Evolutionary conservation across 441 rosid species (phyloP).

Genomic region (Viola pubescens): DNA sequence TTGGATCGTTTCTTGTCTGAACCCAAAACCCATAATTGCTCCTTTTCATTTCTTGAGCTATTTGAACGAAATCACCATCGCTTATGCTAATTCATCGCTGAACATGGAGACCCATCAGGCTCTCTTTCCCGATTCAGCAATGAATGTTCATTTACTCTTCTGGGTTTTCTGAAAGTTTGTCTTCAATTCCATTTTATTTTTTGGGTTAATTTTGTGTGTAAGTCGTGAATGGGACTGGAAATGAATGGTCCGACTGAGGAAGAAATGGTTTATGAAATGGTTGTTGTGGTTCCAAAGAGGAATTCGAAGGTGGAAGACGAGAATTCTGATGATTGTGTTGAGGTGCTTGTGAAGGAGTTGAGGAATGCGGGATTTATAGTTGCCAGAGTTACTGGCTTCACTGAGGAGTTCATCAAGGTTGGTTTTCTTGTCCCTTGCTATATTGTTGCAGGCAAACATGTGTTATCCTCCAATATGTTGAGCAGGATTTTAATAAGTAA

Average conservation of each 20-base stretch:
- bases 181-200: background rate
- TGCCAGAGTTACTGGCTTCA: constrained; percentile 57
- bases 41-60: constrained; percentile 3
- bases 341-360: constrained; percentile 58
- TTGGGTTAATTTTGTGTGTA: background rate
- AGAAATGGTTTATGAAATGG: constrained; percentile 52
- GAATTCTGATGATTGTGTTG: constrained; percentile 39
- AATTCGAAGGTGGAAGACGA: constrained; percentile 31
- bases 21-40: no score
- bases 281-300: constrained; percentile 60
- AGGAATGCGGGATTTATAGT: constrained; percentile 50
- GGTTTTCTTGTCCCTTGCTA: constrained; percentile 1
- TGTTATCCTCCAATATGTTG: constrained; percentile 7
- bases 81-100: background rate
- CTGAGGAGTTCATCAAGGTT: constrained; percentile 79
- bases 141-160: background rate
- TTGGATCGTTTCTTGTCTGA: no score
- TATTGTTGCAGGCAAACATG: background rate
- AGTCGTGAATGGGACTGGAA: constrained; percentile 16
- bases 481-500: background rate
- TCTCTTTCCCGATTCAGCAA: background rate
- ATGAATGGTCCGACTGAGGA: constrained; percentile 53
- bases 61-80: constrained; percentile 2
- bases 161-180: background rate
- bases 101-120: no score